These are phyloP conservation scores for Penicillium fuscoglaucum DNA, from an alignment of 2,329 filamentous ascomycete species.

Conservation along the genomic window DNA sequence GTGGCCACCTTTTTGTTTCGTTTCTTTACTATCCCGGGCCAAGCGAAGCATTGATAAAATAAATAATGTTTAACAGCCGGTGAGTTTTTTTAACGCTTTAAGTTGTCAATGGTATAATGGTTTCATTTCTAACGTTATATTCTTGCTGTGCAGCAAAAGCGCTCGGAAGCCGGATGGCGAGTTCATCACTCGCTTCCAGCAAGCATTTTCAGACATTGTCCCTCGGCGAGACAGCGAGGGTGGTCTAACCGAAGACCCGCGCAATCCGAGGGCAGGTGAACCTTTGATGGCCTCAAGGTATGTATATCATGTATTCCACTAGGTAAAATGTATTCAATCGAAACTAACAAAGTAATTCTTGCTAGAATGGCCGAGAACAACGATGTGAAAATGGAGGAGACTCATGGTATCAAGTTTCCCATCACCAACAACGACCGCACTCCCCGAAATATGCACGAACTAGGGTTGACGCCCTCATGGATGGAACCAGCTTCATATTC, in stretches of 20 bases:
- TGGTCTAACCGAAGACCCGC: conserved; percentile 21
- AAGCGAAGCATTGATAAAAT: conserved; percentile 1
- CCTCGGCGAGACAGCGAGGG: conserved; percentile 48
- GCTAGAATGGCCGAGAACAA: conserved; percentile 26
- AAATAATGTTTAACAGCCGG: conserved; percentile 51
- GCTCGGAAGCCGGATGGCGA: conserved; percentile 85
- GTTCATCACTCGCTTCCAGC: conserved; percentile 79
- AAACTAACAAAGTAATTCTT: not conserved
- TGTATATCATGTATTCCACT: not conserved
- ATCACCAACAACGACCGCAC: conserved; percentile 66
- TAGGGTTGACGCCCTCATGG: conserved; percentile 85
- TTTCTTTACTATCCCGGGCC: not conserved
- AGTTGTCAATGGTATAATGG: not conserved
- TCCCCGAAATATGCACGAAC: conserved; percentile 76
- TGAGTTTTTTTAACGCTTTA: conserved; percentile 31
- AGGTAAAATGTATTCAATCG: not conserved
- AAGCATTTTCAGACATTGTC: conserved; percentile 74
- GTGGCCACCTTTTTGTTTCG: not conserved
- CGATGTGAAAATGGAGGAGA: conserved; percentile 48
- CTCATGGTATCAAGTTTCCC: conserved; percentile 61
- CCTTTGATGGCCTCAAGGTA: conserved; percentile 30
- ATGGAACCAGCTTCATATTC: conserved; percentile 82
- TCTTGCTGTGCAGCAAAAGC: conserved; percentile 55
- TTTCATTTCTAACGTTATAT: not conserved
- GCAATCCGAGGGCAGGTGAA: conserved; percentile 4